Evolutionary conservation across 768 basidiomycete genomes (phyloP), one percentile per base, ranked within the genome.

Genomic region (Leccinum fibrillosum): DNA sequence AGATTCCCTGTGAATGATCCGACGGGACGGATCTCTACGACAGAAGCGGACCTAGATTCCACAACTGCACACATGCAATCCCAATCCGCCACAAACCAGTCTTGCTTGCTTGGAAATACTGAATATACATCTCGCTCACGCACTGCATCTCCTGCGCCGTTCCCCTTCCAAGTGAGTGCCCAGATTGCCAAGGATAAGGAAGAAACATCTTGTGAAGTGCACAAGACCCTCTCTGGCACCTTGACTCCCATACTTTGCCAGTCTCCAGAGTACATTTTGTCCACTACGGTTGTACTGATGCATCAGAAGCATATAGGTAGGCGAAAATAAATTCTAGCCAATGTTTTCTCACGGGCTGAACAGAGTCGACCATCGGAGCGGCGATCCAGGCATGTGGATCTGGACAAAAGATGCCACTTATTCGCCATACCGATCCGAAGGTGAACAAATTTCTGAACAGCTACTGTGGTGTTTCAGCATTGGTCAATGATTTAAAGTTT

Each of bases 391-490:
- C 32, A 10, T 39, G 44, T 5, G 13, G 25, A 17, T 26, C 52
- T 6, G 15, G 35, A 26, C 15, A 26, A n/a, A 13, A 23, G 25
- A 53, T 5, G 11, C 11, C 10, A 39, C 19, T 37, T 7, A 5
- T 90, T 13, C 75, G 74, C 50, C 87, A 86, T 66, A 72, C 81
- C 42, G 76, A 86, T 48, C 85, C 88, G 84, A 80, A 81, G 55
- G 75, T 77, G 55, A 82, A 90, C 39, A 86, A 81, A 60, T 82
- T 83, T 9, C 64, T 86, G 17, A 78, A 89, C 56, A 85, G 88
- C 2, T 93, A 91, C 66, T 92, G 90, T 65, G 88, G 91, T 68
- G 74, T 86, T 15, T 85, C 84, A 45, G 87, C 86, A 2, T 74
- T 78, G 32, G 76, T 76, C 9, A 80, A 79, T 4, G 80, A 88